These are phyloP conservation scores for Exophiala sideris DNA, from an alignment of 2,329 filamentous ascomycete species.

Conservation along the genomic window DNA sequence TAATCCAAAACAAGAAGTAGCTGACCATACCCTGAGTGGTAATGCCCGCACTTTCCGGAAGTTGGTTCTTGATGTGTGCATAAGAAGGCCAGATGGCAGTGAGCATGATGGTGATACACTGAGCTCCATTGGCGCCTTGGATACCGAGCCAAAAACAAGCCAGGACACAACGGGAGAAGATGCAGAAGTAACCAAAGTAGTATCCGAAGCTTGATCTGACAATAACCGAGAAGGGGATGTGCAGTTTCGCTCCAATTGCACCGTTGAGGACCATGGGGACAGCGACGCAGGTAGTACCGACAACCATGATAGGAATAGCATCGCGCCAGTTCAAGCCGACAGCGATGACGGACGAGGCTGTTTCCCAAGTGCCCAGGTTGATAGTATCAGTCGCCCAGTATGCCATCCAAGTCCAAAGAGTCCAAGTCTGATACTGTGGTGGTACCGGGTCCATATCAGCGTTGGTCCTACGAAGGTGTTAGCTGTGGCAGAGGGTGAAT, in stretches of 20 bases:
- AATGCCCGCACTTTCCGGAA: slow-evolving; percentile 52
- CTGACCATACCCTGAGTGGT: slow-evolving; percentile 55
- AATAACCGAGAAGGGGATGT: slow-evolving; percentile 57
- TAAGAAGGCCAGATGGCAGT: slow-evolving; percentile 46
- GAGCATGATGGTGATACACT: slow-evolving; percentile 34
- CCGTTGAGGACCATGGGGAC: slow-evolving; percentile 46
- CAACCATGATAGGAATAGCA: slow-evolving; percentile 22
- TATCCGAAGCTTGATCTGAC: slow-evolving; percentile 56
- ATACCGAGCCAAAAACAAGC: slow-evolving; percentile 55
- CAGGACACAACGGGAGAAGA: slow-evolving; percentile 52
- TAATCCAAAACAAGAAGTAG: slow-evolving; percentile 57
- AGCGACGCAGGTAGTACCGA: slow-evolving; percentile 29
- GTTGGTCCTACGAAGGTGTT: slow-evolving; percentile 49
- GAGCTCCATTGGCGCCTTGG: slow-evolving; percentile 34
- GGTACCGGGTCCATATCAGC: slow-evolving; percentile 47
- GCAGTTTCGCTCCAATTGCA: slow-evolving; percentile 45
- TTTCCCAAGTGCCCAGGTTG: slow-evolving; percentile 51
- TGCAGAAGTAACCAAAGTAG: slow-evolving; percentile 55
- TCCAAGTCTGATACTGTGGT: slow-evolving; percentile 21
- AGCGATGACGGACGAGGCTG: slow-evolving; percentile 48
- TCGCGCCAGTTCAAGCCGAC: slow-evolving; percentile 52
- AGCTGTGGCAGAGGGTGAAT: slow-evolving; percentile 25
- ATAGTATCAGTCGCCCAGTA: slow-evolving; percentile 43
- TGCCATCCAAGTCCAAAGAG: slow-evolving; percentile 39
- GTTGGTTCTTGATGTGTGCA: slow-evolving; percentile 49